These are phyloP conservation scores for Nannizzia gypsea DNA, from an alignment of 2,329 filamentous ascomycete species.

Conservation along the genomic window DNA sequence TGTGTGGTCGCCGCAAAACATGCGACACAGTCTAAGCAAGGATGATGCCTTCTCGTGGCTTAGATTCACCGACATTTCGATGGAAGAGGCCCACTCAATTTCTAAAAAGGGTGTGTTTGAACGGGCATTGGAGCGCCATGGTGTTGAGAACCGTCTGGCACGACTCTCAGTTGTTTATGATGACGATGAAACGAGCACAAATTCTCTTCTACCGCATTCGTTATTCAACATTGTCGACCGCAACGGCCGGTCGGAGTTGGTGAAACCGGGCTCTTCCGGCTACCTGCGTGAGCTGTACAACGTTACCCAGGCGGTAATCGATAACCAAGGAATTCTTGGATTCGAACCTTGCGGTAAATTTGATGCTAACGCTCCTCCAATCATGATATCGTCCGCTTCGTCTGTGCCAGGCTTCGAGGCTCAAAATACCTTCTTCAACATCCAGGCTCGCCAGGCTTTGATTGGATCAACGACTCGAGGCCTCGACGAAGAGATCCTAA, in stretches of 20 bases:
- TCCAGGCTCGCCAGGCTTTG: conserved; percentile 59
- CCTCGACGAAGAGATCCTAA: conserved; percentile 64
- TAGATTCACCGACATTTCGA: conserved; percentile 68
- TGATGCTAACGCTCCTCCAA: conserved; percentile 71
- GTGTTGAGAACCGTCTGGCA: conserved; percentile 46
- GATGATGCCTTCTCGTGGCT: conserved; percentile 74
- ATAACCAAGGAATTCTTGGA: conserved; percentile 58
- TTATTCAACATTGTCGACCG: conserved; percentile 70
- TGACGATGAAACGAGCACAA: conserved; percentile 46
- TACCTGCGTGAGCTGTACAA: conserved; percentile 66
- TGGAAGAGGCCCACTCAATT: conserved; percentile 57
- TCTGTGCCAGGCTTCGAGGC: conserved; percentile 51
- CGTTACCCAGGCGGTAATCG: conserved; percentile 55
- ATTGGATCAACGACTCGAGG: conserved; percentile 50
- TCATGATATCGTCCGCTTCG: conserved; percentile 66
- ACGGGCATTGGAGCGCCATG: conserved; percentile 52
- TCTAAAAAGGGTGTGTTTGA: conserved; percentile 61
- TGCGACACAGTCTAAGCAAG: conserved; percentile 48
- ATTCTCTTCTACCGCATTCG: conserved; percentile 60
- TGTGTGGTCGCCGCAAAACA: conserved; percentile 72
- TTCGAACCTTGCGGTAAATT: conserved; percentile 73
- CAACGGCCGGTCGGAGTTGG: conserved; percentile 53
- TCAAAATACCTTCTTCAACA: conserved; percentile 66
- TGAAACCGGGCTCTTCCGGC: conserved; percentile 60
- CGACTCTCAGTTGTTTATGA: conserved; percentile 58